These are phyloP conservation scores for Aspergillus luchuensis DNA, from an alignment of 2,329 filamentous ascomycete genomes.

Conservation along the genomic window DNA sequence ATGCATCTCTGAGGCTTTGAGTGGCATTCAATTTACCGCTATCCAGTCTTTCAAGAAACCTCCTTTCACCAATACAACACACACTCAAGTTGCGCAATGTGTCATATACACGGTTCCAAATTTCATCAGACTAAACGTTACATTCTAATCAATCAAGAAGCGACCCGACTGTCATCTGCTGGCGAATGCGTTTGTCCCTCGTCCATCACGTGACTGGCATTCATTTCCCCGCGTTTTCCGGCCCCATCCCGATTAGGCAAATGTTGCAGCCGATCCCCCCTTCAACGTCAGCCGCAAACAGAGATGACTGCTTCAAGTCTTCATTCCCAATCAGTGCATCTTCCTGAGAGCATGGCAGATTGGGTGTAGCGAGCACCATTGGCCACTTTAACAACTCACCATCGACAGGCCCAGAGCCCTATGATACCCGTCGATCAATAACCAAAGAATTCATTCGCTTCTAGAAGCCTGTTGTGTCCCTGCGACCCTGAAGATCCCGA, in stretches of 20 bases:
- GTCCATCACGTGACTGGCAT: background rate
- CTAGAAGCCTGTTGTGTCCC: background rate
- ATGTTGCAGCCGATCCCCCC: background rate
- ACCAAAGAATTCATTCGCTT: background rate
- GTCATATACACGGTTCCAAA: background rate
- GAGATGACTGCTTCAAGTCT: background rate
- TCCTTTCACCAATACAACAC: no score
- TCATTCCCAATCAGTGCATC: background rate
- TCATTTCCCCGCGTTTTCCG: background rate
- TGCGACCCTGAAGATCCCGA: background rate
- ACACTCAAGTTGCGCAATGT: no score
- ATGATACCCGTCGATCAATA: background rate
- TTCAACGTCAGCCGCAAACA: no score
- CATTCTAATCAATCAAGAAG: no score
- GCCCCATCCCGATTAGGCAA: background rate
- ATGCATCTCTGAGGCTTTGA: no score
- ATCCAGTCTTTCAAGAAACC: no score
- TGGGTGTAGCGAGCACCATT: background rate
- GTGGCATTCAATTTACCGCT: no score
- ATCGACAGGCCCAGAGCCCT: background rate
- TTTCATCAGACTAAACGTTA: no score
- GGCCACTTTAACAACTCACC: background rate
- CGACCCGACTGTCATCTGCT: background rate
- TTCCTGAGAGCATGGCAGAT: background rate
- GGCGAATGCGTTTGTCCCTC: background rate